Conservation (phyloP, 495 filamentous ascomycete genomes). For the Aeminium ludgeri region DNA sequence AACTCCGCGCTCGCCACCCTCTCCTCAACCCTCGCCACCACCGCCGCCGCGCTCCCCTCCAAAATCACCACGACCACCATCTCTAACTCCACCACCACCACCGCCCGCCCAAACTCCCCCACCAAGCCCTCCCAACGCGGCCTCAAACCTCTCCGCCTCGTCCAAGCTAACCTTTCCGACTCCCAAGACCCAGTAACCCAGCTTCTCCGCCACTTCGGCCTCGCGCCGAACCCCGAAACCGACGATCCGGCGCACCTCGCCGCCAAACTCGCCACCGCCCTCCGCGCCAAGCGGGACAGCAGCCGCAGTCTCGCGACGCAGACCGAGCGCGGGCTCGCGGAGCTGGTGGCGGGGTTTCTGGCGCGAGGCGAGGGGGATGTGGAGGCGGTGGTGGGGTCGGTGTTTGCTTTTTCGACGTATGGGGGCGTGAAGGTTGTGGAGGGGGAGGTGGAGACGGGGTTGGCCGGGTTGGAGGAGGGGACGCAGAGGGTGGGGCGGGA, state of each 20-base stretch:
- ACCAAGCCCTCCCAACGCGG: slow-evolving; percentile 5
- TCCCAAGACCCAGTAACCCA: slow-evolving; percentile 9
- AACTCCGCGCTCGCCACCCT: background rate
- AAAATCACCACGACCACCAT: background rate
- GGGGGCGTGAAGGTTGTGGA: slow-evolving; percentile 5
- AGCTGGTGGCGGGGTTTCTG: slow-evolving; percentile 5
- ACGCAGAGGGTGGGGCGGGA: slow-evolving; percentile 6
- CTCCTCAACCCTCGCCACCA: background rate
- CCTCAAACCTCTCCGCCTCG: slow-evolving; percentile 14
- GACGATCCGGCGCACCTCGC: background rate
- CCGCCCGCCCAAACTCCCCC: background rate
- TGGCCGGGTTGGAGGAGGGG: slow-evolving; percentile 5
- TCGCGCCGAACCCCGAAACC: background rate
- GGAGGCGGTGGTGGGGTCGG: slow-evolving; percentile 1
- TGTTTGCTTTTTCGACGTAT: slow-evolving; percentile 6
- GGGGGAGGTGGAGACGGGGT: background rate
- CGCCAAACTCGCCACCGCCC: background rate
- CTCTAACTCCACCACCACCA: slow-evolving; percentile 2
- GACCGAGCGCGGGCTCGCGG: slow-evolving; percentile 1
- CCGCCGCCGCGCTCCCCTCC: background rate
- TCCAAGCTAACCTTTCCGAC: slow-evolving; percentile 9
- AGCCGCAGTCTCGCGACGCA: background rate
- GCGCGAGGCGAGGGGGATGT: slow-evolving; percentile 4
- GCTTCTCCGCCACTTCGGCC: slow-evolving; percentile 8
- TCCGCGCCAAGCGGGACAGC: background rate